phyloP scores from a whole-genome alignment of 2,329 filamentous ascomycete species.

The Rutstroemia sydowiana region DNA sequence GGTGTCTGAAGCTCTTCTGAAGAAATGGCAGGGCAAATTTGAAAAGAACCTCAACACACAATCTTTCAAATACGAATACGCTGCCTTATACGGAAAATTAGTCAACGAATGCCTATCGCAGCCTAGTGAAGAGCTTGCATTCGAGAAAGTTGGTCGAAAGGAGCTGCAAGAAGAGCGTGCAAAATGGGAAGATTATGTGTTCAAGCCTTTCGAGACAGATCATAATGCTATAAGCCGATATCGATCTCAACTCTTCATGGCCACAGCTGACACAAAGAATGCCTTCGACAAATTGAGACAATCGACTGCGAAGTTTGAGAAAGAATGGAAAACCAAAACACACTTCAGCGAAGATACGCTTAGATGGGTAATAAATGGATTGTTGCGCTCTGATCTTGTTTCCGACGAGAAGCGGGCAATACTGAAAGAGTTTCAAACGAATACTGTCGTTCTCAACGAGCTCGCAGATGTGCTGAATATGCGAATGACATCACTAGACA shows the following conservation, averaged over 20 bases:
- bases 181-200: conserved; percentile 50
- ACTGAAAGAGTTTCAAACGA: conserved; percentile 43
- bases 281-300: conserved; percentile 36
- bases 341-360: conserved; percentile 38
- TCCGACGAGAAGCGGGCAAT: conserved; percentile 43
- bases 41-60: conserved; percentile 40
- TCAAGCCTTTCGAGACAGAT: conserved; percentile 41
- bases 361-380: conserved; percentile 38
- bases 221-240: conserved; percentile 39
- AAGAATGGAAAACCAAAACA: conserved; percentile 12
- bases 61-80: conserved; percentile 47
- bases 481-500: conserved; percentile 42
- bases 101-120: conserved; percentile 46
- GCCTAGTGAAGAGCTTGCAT: conserved; percentile 32
- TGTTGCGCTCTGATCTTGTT: conserved; percentile 44
- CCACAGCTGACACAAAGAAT: conserved; percentile 29
- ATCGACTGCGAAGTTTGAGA: conserved; percentile 33
- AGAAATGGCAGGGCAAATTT: conserved; percentile 41
- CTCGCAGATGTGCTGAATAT: conserved; percentile 52
- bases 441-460: conserved; percentile 42
- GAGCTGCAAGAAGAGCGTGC: too few species aligned
- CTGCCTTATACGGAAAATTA: conserved; percentile 47
- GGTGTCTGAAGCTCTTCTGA: conserved; percentile 39
- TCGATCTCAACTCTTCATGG: conserved; percentile 42
- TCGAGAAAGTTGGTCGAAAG: conserved; percentile 40